Evolutionary conservation across 345 rosid genomes (phyloP), one percentile per base, ranked within the genome.

Genomic region (Schrenkiella parvula): DNA sequence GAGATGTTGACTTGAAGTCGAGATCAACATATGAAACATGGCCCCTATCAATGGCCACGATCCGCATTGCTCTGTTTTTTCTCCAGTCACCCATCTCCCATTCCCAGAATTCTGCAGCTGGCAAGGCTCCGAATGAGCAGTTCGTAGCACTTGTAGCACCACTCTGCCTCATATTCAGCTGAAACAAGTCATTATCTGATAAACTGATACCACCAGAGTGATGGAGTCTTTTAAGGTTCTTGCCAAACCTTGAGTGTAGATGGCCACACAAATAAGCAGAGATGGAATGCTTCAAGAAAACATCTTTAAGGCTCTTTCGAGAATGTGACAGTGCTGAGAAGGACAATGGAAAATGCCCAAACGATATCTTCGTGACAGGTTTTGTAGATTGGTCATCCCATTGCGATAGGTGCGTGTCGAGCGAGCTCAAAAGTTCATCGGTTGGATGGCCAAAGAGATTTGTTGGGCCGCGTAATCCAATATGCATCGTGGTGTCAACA

Each of bases 31-130:
- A 95, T 39, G 99, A 95, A 63, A 89, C 90, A 66, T 89, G 95
- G 66, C 93, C 97, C 70, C 84, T 76, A 81, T 95, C 99, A 78
- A 91, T 77, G 75, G 93, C 96, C 82, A 88, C 32, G 72, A 95
- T 84, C 52, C 97, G 81, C 89, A 95, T 78, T 56, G 88, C 87
- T 71, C 91, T 84, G 78, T 84, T 88, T 66, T 84, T 86, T 77
- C 95, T 88, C 99, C 99, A 95, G 77, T 95, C 99, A 81, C 93
- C 96, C 95, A 89, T 89, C 83, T 91, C 97, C 99, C 99, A 91
- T 68, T 95, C 99, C 97, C 99, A 95, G 75, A 95, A 95, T 34
- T 91, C 96, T 35, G 84, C 63, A 46, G 52, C 47, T 10, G 81
- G 76, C 13, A 75, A 65, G 31, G 86, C 91, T 75, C 83, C 86